Conservation (phyloP, 176 grass and related monocot species). For the Ananas comosus region DNA sequence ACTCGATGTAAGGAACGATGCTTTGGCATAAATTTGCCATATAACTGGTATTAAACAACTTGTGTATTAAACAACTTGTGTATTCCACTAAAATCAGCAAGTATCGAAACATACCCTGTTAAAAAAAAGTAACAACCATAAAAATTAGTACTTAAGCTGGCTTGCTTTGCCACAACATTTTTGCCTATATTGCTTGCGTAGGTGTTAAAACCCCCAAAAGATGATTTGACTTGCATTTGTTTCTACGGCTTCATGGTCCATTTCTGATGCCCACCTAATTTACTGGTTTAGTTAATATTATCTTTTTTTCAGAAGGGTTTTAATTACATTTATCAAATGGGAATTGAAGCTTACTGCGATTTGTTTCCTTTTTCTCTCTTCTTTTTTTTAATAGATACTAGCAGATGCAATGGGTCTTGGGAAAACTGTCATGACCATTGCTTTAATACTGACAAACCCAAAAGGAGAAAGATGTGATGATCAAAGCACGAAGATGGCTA, state of each 20-base stretch:
- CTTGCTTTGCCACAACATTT: too few species aligned
- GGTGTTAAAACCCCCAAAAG: too few species aligned
- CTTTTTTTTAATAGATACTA: constrained; percentile 48
- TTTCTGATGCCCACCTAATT: background rate
- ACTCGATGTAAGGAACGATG: too few species aligned
- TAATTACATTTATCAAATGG: background rate
- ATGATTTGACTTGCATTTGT: too few species aligned
- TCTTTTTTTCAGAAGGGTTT: background rate
- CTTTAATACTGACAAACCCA: constrained; percentile 63
- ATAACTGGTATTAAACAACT: too few species aligned
- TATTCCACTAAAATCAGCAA: too few species aligned
- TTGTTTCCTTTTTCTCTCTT: constrained; percentile 15
- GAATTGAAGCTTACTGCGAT: constrained; percentile 2
- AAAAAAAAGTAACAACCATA: too few species aligned
- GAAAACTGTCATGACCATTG: constrained; percentile 95
- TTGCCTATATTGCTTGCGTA: too few species aligned
- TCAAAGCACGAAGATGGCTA: constrained; percentile 16
- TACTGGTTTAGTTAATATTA: background rate
- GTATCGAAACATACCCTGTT: too few species aligned
- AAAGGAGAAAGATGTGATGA: constrained; percentile 33
- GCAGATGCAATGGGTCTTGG: constrained; percentile 96
- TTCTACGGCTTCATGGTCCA: background rate
- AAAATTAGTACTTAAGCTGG: too few species aligned
- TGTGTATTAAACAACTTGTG: too few species aligned
- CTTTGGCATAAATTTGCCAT: too few species aligned